A percentile compares a stretch with the other conserved stretches of the same genome.
These are phyloP conservation scores for Hygrophila difformis DNA, from an alignment of 257 asterid species.

Conservation along the genomic window DNA sequence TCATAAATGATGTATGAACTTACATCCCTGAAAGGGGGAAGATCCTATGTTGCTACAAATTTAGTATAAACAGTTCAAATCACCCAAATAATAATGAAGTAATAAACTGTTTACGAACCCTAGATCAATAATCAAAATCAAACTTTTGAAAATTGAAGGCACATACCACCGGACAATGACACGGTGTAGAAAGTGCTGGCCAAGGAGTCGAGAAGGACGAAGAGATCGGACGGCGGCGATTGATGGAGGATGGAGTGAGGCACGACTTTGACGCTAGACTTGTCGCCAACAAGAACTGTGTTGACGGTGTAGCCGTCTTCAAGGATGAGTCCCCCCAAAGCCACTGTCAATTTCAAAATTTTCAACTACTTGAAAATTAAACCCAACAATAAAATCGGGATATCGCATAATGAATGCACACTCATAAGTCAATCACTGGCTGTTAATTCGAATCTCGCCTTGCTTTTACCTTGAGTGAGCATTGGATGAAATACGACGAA, in stretches of 20 bases:
- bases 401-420: neutral
- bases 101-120: too few species aligned
- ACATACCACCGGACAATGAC: slow-evolving; percentile 25
- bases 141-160: neutral
- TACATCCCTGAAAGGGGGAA: too few species aligned
- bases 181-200: slow-evolving; percentile 36
- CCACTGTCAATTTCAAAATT: too few species aligned
- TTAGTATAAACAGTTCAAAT: too few species aligned
- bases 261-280: slow-evolving; percentile 32
- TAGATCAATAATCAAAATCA: too few species aligned
- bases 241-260: slow-evolving; percentile 55
- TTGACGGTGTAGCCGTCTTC: slow-evolving; percentile 80
- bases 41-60: too few species aligned
- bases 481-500: slow-evolving; percentile 16
- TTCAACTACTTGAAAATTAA: too few species aligned
- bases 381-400: neutral
- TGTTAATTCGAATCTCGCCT: neutral
- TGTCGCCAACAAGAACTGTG: slow-evolving; percentile 74
- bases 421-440: too few species aligned
- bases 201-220: slow-evolving; percentile 59
- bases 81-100: neutral
- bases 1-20: neutral
- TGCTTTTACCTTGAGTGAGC: slow-evolving; percentile 27
- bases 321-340: slow-evolving; percentile 29
- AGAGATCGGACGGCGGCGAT: slow-evolving; percentile 40